Percentiles rank a stretch among this genome's conserved stretches.
These are phyloP conservation scores for Fusarium sarcochroum DNA, from an alignment of 2,329 filamentous ascomycete species.

Conservation along the genomic window DNA sequence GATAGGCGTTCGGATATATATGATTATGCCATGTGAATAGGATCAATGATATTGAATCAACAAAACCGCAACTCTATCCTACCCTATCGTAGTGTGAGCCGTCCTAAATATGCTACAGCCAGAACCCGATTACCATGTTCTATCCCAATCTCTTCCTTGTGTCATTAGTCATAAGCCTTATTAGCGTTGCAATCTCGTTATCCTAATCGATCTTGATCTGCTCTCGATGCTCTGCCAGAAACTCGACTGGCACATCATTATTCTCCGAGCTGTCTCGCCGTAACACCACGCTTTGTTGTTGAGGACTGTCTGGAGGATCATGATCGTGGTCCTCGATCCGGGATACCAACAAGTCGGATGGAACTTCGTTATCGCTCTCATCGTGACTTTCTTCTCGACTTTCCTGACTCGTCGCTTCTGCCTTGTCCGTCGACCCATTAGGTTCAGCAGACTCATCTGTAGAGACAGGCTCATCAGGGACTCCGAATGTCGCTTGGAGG, in stretches of 20 bases:
- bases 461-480: conserved; percentile 18
- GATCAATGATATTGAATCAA: conserved; percentile 42
- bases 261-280: conserved; percentile 54
- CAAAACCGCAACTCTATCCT: conserved; percentile 13
- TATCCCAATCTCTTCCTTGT: conserved; percentile 1
- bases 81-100: conserved; percentile 1
- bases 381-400: conserved; percentile 38
- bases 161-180: conserved; percentile 31
- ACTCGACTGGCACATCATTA: conserved; percentile 67
- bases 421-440: conserved; percentile 2
- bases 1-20: conserved; percentile 48
- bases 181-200: conserved; percentile 6
- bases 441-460: conserved; percentile 9
- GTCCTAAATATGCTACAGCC: background rate
- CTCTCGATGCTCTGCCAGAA: conserved; percentile 61
- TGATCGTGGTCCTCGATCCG: conserved; percentile 48
- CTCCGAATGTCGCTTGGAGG: conserved; percentile 54
- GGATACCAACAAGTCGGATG: conserved; percentile 57
- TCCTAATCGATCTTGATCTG: conserved; percentile 33
- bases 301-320: conserved; percentile 30
- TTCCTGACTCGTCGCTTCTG: conserved; percentile 3
- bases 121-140: background rate
- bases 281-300: conserved; percentile 28
- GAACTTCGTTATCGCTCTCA: conserved; percentile 61
- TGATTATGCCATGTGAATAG: conserved; percentile 44